Base-by-base conservation (phyloP, 1,284 basidiomycete genomes). In the Papiliotrema nemorosa region DNA sequence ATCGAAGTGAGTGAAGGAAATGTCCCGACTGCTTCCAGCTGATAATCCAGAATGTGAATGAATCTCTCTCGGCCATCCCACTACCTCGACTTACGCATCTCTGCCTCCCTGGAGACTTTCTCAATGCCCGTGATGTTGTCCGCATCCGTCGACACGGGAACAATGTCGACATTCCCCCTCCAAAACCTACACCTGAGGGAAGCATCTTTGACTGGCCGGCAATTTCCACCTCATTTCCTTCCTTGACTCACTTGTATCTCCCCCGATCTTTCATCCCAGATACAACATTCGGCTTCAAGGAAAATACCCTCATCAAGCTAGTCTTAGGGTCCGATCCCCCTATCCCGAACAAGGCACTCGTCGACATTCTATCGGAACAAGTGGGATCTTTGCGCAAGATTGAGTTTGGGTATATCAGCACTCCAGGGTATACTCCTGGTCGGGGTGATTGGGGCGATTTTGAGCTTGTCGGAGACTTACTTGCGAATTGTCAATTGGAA, bases 221-320 rank as follows among this genome's bases (percentile, higher is more conserved):
- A 12, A 45, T 66, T 7, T 6, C 25, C 25, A 21, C 36, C 3
- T 40, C 45, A 4, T 66, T 68, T 43, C 64, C 66, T 1, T 29
- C 52, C 13, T 26, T 68, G 12, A 66, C 63, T 2, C 61, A 68
- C 43, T 53, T 68, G 16, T 57, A 54, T 48, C 50, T 66, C 6
- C 58, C 59, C 1, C 54, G 50, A 2, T 45, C 62, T 12, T 49
- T 64, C 25, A 51, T 67, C 20, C 58, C 59, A 6, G 22, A 43
- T 20, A 45, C 47, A 3, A 52, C 52, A 1, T 10, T 43, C 18
- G 41, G 25, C n/a, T 14, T 43, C 13, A 24, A n/a, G 31, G 18
- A 31, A 5, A 6, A 45, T 22, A 45, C 44, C 34, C 14, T 47
- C 24, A 18, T 53, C 36, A 58, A 64, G 27, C 43, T 67, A 25